A percentile compares a stretch with the other conserved stretches of the same genome.
Conservation (phyloP, 78 protist genomes). For the Dictyostelium firmibasis region DNA sequence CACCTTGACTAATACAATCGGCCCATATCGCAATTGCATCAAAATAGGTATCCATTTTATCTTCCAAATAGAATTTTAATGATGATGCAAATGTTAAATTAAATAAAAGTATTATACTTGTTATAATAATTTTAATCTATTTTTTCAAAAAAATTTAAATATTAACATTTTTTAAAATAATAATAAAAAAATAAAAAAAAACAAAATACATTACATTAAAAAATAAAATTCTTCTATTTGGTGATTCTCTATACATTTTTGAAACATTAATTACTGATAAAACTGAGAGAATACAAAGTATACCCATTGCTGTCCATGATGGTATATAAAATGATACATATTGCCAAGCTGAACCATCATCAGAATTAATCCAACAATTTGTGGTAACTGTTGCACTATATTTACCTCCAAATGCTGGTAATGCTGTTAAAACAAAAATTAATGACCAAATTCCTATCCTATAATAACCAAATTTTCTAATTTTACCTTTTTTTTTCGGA, state of each 20-base stretch:
- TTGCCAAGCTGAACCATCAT: slow-evolving; percentile 26
- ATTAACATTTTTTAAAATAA: neutral
- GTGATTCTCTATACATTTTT: slow-evolving; percentile 7
- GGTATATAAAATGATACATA: slow-evolving; percentile 20
- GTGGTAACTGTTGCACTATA: neutral
- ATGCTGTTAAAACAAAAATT: neutral
- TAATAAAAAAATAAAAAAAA: neutral
- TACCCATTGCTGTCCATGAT: neutral
- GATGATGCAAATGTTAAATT: slow-evolving; percentile 10
- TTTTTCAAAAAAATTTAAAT: neutral
- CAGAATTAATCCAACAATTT: slow-evolving; percentile 21
- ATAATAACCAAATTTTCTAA: neutral
- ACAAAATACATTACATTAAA: slow-evolving; percentile 16
- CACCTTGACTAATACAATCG: neutral
- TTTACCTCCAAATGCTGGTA: neutral
- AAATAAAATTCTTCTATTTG: neutral
- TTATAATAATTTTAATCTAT: slow-evolving; percentile 9
- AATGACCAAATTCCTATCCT: slow-evolving; percentile 14
- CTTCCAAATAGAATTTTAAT: slow-evolving; percentile 7
- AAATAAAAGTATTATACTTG: slow-evolving; percentile 13
- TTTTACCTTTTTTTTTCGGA: neutral
- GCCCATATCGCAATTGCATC: neutral
- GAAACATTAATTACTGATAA: neutral
- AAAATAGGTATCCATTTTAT: neutral
- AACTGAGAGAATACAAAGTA: neutral